Evolutionary conservation across 1,139 yeast species (phyloP).

Genomic region (Hyphopichia pseudoburtonii): DNA sequence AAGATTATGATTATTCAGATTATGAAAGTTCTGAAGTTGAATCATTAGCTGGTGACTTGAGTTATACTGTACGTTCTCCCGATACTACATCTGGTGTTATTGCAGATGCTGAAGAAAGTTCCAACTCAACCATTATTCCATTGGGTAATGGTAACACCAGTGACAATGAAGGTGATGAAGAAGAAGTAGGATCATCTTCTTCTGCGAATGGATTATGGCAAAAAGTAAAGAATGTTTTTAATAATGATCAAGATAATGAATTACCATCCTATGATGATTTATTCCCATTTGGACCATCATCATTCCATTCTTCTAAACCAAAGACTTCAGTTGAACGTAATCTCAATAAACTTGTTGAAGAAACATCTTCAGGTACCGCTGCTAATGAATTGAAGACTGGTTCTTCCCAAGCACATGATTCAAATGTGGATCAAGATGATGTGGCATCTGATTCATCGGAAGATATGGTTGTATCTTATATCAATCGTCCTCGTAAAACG

Average conservation of each 20-base stretch:
- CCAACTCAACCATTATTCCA: constrained; percentile 13
- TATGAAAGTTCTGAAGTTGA: constrained; percentile 22
- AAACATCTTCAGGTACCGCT: constrained; percentile 8
- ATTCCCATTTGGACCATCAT: constrained; percentile 61
- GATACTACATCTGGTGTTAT: background rate
- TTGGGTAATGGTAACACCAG: background rate
- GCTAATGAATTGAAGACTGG: constrained; percentile 1
- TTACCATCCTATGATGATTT: constrained; percentile 82
- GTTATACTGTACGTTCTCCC: constrained; percentile 3
- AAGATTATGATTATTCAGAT: constrained; percentile 17
- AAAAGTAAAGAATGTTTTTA: constrained; percentile 60
- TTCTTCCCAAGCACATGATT: constrained; percentile 1
- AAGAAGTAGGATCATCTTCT: constrained; percentile 10
- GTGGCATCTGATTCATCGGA: constrained; percentile 50
- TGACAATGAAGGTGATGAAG: constrained; percentile 7
- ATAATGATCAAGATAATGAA: constrained; percentile 29
- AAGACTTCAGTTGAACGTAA: constrained; percentile 37
- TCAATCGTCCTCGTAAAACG: constrained; percentile 60
- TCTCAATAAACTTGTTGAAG: constrained; percentile 19
- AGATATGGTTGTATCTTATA: constrained; percentile 53
- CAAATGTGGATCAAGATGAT: constrained; percentile 17
- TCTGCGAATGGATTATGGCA: constrained; percentile 51
- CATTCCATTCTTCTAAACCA: constrained; percentile 26
- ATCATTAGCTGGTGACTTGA: constrained; percentile 14
- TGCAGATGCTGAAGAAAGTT: constrained; percentile 11